Percentiles rank a stretch among this genome's conserved stretches.
These are phyloP conservation scores for Trapa bicornis DNA, from an alignment of 345 rosid genomes.

Conservation along the genomic window DNA sequence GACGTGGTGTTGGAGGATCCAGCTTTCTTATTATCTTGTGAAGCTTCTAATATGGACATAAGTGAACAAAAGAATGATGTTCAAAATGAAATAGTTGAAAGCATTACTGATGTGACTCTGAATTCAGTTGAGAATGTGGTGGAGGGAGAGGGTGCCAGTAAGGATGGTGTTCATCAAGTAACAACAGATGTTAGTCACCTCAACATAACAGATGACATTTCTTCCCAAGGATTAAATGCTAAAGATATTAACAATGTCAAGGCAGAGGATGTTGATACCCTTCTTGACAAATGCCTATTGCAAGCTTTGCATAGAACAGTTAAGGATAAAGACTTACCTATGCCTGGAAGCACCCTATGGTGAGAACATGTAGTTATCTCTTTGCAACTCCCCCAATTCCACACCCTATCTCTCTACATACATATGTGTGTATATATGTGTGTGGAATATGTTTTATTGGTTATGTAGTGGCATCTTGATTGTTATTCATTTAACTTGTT, in stretches of 20 bases:
- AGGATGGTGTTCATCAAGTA: slow-evolving; percentile 20
- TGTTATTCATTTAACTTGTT: background rate
- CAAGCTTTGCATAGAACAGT: slow-evolving; percentile 82
- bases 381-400: background rate
- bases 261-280: slow-evolving; percentile 57
- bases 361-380: slow-evolving; percentile 11
- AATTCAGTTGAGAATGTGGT: slow-evolving; percentile 9
- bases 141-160: slow-evolving; percentile 19
- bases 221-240: slow-evolving; percentile 23
- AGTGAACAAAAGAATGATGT: slow-evolving; percentile 18
- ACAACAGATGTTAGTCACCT: slow-evolving; percentile 28
- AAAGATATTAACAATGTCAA: slow-evolving; percentile 40
- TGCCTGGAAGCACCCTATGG: slow-evolving; percentile 96
- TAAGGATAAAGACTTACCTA: slow-evolving; percentile 84
- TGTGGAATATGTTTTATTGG: background rate
- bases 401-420: background rate
- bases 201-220: slow-evolving; percentile 25
- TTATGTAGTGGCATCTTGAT: background rate
- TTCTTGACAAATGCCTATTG: slow-evolving; percentile 81
- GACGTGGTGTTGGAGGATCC: slow-evolving; percentile 81
- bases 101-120: slow-evolving; percentile 10
- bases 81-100: slow-evolving; percentile 20
- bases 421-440: too few relatives aligned
- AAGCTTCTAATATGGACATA: slow-evolving; percentile 20
- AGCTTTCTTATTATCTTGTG: slow-evolving; percentile 23